Evolutionary conservation across 306 rosid species (phyloP).

Genomic region (Cercis canadensis): DNA sequence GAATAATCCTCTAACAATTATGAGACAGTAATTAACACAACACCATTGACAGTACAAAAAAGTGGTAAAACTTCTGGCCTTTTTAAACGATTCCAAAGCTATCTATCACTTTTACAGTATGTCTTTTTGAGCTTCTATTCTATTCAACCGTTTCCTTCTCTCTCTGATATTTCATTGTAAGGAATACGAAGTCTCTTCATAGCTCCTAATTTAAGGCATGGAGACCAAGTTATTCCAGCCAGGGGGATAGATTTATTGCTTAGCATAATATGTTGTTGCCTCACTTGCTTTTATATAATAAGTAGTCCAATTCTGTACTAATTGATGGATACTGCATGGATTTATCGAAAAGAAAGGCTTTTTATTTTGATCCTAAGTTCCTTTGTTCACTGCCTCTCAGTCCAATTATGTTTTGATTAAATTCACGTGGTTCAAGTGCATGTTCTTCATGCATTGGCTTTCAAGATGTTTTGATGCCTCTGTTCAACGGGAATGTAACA

Average conservation of each 20-base stretch:
- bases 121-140: background rate
- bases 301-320: background rate
- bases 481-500: background rate
- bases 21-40: background rate
- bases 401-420: too few species aligned
- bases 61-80: background rate
- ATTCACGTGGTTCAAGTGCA: background rate
- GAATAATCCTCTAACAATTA: background rate
- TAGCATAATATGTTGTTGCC: background rate
- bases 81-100: background rate
- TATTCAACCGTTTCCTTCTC: background rate
- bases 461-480: background rate
- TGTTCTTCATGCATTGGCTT: background rate
- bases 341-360: background rate
- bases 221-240: background rate
- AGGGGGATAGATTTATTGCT: background rate
- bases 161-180: background rate
- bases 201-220: conserved; percentile 7
- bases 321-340: background rate
- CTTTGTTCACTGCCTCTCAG: background rate
- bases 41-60: background rate
- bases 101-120: background rate
- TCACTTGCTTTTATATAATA: background rate
- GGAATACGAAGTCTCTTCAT: background rate
- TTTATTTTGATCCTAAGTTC: conserved; percentile 3